Evolutionary conservation across 2,329 filamentous ascomycete species (phyloP).

Genomic region (Penicillium expansum): DNA sequence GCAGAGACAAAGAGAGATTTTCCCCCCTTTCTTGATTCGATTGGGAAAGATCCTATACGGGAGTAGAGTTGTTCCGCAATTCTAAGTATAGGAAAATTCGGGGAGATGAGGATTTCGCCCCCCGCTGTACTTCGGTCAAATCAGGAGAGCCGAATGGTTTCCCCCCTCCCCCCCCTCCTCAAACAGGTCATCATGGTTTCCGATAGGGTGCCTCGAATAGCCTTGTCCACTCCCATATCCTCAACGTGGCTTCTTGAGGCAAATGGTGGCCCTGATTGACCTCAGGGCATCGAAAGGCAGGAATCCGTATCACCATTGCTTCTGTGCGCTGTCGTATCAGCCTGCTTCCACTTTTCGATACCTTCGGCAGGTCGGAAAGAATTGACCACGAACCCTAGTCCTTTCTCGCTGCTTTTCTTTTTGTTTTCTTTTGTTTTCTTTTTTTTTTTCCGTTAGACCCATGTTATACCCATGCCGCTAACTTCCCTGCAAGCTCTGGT

Average conservation of each 20-base stretch:
- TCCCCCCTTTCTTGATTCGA: not conserved
- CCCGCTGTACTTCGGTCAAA: slow-evolving; percentile 7
- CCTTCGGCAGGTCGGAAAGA: slow-evolving; percentile 24
- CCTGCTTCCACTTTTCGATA: slow-evolving; percentile 16
- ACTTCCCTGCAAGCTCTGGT: slow-evolving; percentile 20
- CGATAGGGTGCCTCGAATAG: slow-evolving; percentile 25
- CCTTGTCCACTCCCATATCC: not conserved
- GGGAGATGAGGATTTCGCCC: slow-evolving; percentile 17
- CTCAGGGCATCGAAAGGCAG: slow-evolving; percentile 15
- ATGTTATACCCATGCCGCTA: slow-evolving; percentile 16
- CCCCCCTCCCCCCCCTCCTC: not conserved
- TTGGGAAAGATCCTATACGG: slow-evolving; percentile 2
- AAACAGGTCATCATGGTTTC: slow-evolving; percentile 6
- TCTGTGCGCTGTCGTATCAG: slow-evolving; percentile 27
- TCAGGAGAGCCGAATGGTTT: not conserved
- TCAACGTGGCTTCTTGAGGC: slow-evolving; percentile 27
- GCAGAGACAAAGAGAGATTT: slow-evolving; percentile 25
- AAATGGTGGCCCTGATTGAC: slow-evolving; percentile 17
- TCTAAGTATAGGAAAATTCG: slow-evolving; percentile 12
- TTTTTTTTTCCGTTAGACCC: slow-evolving; percentile 19
- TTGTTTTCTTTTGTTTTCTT: too few relatives aligned
- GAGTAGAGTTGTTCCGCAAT: not conserved
- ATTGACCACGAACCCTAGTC: slow-evolving; percentile 25
- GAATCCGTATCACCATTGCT: slow-evolving; percentile 25
- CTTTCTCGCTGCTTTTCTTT: slow-evolving; percentile 20